These are phyloP conservation scores for Xerocomus nothofagi DNA, from an alignment of 1,284 basidiomycete species.

Conservation along the genomic window DNA sequence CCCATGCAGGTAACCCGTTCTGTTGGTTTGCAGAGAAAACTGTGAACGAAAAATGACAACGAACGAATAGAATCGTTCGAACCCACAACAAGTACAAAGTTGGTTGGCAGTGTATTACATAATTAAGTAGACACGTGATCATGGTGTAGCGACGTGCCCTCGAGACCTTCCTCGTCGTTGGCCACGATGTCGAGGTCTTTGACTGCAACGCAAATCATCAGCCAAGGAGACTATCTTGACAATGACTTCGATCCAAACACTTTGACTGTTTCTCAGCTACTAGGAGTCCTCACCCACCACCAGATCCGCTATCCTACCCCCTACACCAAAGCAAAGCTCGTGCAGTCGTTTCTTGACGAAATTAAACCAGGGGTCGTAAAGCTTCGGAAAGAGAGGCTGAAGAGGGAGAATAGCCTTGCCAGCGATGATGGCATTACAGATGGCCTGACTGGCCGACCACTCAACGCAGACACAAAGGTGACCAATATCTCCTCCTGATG, in stretches of 20 bases:
- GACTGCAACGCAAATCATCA: conserved; percentile 71
- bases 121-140: conserved; percentile 23
- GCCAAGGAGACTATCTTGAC: conserved; percentile 77
- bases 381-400: conserved; percentile 64
- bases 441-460: conserved; percentile 68
- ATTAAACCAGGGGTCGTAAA: conserved; percentile 64
- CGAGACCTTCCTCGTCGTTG: conserved; percentile 19
- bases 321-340: conserved; percentile 85
- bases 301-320: conserved; percentile 74
- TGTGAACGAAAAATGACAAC: too few relatives aligned
- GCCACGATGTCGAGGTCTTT: conserved; percentile 60
- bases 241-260: conserved; percentile 79
- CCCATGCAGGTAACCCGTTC: too few relatives aligned
- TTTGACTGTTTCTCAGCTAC: conserved; percentile 80
- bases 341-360: conserved; percentile 77
- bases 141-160: conserved; percentile 5
- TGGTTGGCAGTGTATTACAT: conserved; percentile 11
- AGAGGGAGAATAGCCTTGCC: conserved; percentile 65
- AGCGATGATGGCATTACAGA: conserved; percentile 81
- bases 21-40: too few relatives aligned
- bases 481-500: conserved; percentile 12
- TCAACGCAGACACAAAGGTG: conserved; percentile 51
- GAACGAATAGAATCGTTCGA: too few relatives aligned
- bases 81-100: too few relatives aligned
- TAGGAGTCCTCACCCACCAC: conserved; percentile 82